Evolutionary conservation across 306 rosid genomes (phyloP), one percentile per base, ranked within the genome.

Genomic region (Corylus avellana): DNA sequence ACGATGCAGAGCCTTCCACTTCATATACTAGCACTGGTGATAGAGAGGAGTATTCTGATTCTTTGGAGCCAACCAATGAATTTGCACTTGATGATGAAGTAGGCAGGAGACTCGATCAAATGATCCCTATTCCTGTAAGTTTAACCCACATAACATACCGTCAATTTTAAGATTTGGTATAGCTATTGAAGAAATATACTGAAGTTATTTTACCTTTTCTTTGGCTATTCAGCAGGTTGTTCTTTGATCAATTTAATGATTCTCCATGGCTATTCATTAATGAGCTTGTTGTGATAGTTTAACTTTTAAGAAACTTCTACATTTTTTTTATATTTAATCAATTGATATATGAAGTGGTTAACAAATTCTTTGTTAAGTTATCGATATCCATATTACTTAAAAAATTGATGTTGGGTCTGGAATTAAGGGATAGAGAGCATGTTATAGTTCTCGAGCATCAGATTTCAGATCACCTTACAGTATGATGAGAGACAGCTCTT

Each of bases 121-220:
- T 91, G 81, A 80, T 70, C 81, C 90, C 89, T 47, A 84, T 83
- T 89, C 97, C 92, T 84, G 98, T 94, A 87, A 75, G 98, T 82
- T 66, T 86, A 61, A 12, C 75, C 29, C 75, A 54, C 73, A 42
- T 22, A 44, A 74, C 79, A 35, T 59, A 13, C 29, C 4, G 58
- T 7, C 14, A 4, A 14, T 77, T 73, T 37, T 78, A 57, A 55
- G 81, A 81, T 82, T 61, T 80, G 48, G 62, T 83, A 48, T 50
- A 50, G 71, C 70, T 62, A 72, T 51, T 82, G 71, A 85, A 78
- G 78, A 72, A 12, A 25, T 47, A 20, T 50, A 14, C 42, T 82
- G 51, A 59, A 76, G 5, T 81, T 74, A 29, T 42, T 44, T 64
- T 44, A 29, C 72, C 12, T 27, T 83, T 83, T 12, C 17, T 7